A percentile compares a stretch with the other conserved stretches of the same genome.
These are phyloP conservation scores for Wickerhamiella occidentalis DNA, from an alignment of 805 yeast genomes.

Conservation along the genomic window DNA sequence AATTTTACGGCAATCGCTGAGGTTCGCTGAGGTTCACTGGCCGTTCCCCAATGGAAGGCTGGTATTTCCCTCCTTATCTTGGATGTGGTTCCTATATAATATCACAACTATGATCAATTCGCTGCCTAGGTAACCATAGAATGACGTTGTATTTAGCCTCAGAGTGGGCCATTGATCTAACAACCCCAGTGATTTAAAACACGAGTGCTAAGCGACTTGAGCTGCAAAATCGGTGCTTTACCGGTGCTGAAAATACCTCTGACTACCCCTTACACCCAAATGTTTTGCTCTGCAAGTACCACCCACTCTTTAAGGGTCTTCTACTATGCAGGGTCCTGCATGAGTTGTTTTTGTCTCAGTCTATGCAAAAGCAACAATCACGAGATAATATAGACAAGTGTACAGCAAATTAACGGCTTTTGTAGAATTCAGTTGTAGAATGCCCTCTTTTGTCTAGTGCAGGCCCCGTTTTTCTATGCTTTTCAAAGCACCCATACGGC, in stretches of 20 bases:
- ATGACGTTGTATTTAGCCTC: no score
- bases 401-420: not conserved
- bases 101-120: not conserved
- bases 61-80: no score
- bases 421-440: not conserved
- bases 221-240: not conserved
- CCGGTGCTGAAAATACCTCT: not conserved
- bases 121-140: slow-evolving; percentile 1
- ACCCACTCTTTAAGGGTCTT: not conserved
- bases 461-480: no score
- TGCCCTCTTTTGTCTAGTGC: no score
- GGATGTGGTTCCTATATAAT: no score
- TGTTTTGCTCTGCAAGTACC: slow-evolving; percentile 1
- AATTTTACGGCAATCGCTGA: no score
- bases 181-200: no score
- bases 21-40: no score
- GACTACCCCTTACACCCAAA: not conserved
- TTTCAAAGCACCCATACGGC: not conserved
- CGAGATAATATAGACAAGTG: not conserved
- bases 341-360: not conserved
- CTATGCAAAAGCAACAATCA: not conserved
- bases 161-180: no score
- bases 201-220: not conserved
- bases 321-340: not conserved
- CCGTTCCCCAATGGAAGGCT: no score